phyloP scores from a whole-genome alignment of 163 green algal genomes.

The Prototheca stagnorum region DNA sequence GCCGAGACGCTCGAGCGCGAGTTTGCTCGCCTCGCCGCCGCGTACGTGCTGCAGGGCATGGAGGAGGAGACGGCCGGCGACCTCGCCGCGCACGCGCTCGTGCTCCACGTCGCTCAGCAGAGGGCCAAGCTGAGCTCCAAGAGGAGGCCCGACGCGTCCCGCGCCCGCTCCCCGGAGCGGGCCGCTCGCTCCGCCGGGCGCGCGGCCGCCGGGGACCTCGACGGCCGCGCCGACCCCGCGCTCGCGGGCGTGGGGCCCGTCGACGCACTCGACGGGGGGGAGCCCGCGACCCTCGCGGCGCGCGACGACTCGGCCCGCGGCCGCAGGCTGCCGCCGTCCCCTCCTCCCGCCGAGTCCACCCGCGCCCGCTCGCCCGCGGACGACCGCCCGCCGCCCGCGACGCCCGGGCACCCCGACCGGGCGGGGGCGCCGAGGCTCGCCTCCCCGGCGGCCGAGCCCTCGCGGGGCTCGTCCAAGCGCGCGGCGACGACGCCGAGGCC shows the following conservation, averaged over 20 bases:
- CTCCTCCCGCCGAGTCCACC: no score
- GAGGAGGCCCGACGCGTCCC: background rate
- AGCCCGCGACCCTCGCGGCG: no score
- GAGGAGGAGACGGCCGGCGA: background rate
- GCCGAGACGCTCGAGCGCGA: conserved; percentile 10
- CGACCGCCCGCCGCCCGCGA: no score
- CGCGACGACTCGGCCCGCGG: no score
- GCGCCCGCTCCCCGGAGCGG: no score
- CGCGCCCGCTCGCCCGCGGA: no score
- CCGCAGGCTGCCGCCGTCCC: no score
- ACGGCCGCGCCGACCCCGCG: background rate
- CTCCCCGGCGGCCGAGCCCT: background rate
- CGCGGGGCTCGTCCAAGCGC: background rate
- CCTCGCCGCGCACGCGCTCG: background rate
- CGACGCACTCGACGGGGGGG: background rate
- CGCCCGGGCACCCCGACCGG: no score
- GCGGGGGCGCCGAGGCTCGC: background rate
- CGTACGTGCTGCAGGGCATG: conserved; percentile 7
- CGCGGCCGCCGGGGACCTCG: background rate
- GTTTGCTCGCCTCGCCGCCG: conserved; percentile 2
- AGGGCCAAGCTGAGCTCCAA: background rate
- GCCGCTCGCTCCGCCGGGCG: background rate
- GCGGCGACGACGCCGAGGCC: background rate
- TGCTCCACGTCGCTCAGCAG: conserved; percentile 6
- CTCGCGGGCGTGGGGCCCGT: background rate